Conservation (phyloP, 768 basidiomycete genomes). For the Phylloporus scabripes region DNA sequence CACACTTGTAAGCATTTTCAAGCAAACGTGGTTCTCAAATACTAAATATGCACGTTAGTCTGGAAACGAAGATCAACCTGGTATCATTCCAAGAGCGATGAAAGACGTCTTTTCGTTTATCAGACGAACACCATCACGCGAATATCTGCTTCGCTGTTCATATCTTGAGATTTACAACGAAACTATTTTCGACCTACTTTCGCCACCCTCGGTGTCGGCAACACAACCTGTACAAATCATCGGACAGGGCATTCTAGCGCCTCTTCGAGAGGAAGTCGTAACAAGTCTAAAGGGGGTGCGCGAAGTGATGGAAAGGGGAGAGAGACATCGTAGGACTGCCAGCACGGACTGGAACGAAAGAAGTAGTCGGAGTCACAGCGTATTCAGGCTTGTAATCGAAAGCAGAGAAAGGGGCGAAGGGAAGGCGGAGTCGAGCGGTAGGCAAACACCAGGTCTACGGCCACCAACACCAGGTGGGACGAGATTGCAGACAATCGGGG, state of each 20-base stretch:
- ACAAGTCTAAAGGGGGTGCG: constrained; percentile 81
- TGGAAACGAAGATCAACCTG: constrained; percentile 80
- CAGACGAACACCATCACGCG: constrained; percentile 66
- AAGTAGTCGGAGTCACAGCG: constrained; percentile 90
- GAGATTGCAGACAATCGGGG: constrained; percentile 69
- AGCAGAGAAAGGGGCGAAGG: constrained; percentile 67
- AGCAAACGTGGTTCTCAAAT: constrained; percentile 31
- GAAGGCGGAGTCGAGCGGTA: constrained; percentile 32
- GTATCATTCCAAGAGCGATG: constrained; percentile 92
- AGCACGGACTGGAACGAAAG: constrained; percentile 99
- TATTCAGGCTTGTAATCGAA: constrained; percentile 91
- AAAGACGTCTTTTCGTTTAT: constrained; percentile 88
- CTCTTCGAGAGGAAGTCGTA: constrained; percentile 90
- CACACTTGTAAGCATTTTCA: constrained; percentile 41
- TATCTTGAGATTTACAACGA: constrained; percentile 99
- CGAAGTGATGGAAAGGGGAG: constrained; percentile 80
- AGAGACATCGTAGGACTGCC: constrained; percentile 83
- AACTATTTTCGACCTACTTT: constrained; percentile 78
- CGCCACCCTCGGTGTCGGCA: constrained; percentile 52
- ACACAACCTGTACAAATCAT: constrained; percentile 67
- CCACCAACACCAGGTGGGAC: constrained; percentile 56
- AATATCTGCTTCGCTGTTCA: constrained; percentile 92
- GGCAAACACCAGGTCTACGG: constrained; percentile 49
- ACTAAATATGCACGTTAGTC: constrained; percentile 33
- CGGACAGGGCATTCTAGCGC: constrained; percentile 63